These are phyloP conservation scores for Mycena citricolor DNA, from an alignment of 1,284 basidiomycete genomes.

Conservation along the genomic window DNA sequence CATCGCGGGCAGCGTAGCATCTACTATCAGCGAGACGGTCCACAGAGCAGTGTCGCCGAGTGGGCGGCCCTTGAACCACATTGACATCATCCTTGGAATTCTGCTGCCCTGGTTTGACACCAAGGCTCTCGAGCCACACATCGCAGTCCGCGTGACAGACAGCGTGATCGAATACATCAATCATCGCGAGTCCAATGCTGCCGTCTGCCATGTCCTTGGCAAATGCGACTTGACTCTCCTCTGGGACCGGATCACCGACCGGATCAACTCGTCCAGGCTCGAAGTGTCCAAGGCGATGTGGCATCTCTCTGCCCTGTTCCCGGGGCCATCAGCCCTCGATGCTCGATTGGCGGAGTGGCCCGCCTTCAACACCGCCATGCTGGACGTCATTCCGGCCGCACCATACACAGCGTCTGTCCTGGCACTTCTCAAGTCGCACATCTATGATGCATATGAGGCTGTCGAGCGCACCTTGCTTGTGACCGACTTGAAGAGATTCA, in stretches of 20 bases:
- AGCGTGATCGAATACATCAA: conserved; percentile 18
- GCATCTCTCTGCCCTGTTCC: conserved; percentile 14
- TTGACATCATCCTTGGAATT: conserved; percentile 17
- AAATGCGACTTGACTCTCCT: conserved; percentile 17
- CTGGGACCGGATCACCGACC: conserved; percentile 12
- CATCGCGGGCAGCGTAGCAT: conserved; percentile 9
- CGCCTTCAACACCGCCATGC: conserved; percentile 6
- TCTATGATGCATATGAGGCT: conserved; percentile 9
- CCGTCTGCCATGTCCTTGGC: conserved; percentile 15
- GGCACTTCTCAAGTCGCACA: conserved; percentile 14
- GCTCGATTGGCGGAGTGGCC: conserved; percentile 8
- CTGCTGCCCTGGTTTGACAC: conserved; percentile 19
- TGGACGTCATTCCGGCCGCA: conserved; percentile 6
- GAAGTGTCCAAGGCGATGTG: conserved; percentile 19
- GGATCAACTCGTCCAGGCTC: conserved; percentile 10
- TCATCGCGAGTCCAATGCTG: conserved; percentile 10
- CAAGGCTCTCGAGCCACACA: neutral
- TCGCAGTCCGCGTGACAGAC: conserved; percentile 12
- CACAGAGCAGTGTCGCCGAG: conserved; percentile 10
- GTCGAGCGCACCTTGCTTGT: conserved; percentile 7
- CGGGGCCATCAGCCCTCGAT: conserved; percentile 9
- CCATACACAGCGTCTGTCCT: conserved; percentile 15
- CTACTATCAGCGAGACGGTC: conserved; percentile 8
- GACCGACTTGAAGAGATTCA: too few relatives aligned
- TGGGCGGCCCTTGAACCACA: conserved; percentile 6